Evolutionary conservation across 1,139 yeast species (phyloP).

Genomic region (Dujonia santamariae): DNA sequence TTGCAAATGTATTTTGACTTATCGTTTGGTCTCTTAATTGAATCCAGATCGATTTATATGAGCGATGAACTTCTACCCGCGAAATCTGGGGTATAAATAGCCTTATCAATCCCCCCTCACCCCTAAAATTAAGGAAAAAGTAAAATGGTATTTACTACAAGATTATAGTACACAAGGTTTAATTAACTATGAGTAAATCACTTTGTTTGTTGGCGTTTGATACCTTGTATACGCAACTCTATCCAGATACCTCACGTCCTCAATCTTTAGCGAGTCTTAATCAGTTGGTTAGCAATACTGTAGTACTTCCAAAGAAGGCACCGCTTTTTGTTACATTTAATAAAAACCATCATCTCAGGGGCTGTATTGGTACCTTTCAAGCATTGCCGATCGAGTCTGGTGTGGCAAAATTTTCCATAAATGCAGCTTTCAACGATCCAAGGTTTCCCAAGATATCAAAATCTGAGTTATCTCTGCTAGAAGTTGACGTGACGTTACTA

Average conservation of each 20-base stretch:
- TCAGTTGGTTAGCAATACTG: slow-evolving; percentile 15
- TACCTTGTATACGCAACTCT: slow-evolving; percentile 22
- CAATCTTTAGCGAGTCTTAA: slow-evolving; percentile 17
- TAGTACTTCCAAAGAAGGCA: slow-evolving; percentile 44
- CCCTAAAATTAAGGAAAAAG: too few species aligned
- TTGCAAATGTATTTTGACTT: too few species aligned
- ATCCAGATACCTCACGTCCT: slow-evolving; percentile 13
- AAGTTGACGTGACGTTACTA: slow-evolving; percentile 60
- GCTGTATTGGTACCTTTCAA: slow-evolving; percentile 89
- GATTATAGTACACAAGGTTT: too few species aligned
- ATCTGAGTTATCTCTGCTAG: slow-evolving; percentile 49
- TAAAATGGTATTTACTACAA: too few species aligned
- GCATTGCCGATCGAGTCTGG: slow-evolving; percentile 50
- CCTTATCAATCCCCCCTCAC: too few species aligned
- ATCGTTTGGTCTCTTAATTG: too few species aligned
- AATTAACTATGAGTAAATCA: slow-evolving; percentile 24
- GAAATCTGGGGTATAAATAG: too few species aligned
- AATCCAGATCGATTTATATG: too few species aligned
- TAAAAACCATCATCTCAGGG: slow-evolving; percentile 57
- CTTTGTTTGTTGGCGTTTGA: slow-evolving; percentile 42
- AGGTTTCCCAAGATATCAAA: slow-evolving; percentile 67
- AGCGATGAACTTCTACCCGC: too few species aligned
- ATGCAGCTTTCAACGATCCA: slow-evolving; percentile 71
- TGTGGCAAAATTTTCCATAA: slow-evolving; percentile 57
- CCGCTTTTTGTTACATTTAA: slow-evolving; percentile 88